Conservation (phyloP, 1,284 basidiomycete species). For the Pulchroboletus neoregius region DNA sequence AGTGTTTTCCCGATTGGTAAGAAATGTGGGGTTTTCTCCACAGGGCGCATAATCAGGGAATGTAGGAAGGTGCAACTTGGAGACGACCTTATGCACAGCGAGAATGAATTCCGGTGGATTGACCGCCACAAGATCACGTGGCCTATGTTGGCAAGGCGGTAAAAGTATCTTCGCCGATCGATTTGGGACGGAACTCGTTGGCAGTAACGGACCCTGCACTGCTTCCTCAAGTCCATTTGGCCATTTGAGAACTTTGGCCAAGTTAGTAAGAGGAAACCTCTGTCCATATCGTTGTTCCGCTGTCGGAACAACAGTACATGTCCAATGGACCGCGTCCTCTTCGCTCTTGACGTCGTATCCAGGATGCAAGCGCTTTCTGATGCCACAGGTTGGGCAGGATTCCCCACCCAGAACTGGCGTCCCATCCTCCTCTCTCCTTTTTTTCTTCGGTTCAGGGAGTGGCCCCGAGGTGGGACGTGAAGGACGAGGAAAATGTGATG, state of each 20-base stretch:
- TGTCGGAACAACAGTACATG: slow-evolving; percentile 24
- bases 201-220: slow-evolving; percentile 4
- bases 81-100: slow-evolving; percentile 25
- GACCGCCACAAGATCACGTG: slow-evolving; percentile 24
- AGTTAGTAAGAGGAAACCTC: slow-evolving; percentile 22
- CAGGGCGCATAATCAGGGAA: slow-evolving; percentile 16
- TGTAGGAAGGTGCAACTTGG: slow-evolving; percentile 22
- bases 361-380: slow-evolving; percentile 29
- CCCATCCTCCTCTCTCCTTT: slow-evolving; percentile 25
- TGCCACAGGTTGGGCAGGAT: slow-evolving; percentile 29
- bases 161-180: slow-evolving; percentile 10
- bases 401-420: slow-evolving; percentile 22
- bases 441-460: slow-evolving; percentile 27
- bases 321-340: slow-evolving; percentile 20
- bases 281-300: slow-evolving; percentile 22
- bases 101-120: slow-evolving; percentile 28
- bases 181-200: slow-evolving; percentile 3
- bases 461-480: slow-evolving; percentile 8
- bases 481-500: slow-evolving; percentile 45
- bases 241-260: slow-evolving; percentile 19
- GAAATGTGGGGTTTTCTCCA: slow-evolving; percentile 8
- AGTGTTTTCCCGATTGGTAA: slow-evolving; percentile 8
- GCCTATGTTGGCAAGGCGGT: slow-evolving; percentile 12
- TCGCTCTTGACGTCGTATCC: slow-evolving; percentile 24
- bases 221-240: slow-evolving; percentile 17